Evolutionary conservation across 2,329 filamentous ascomycete genomes (phyloP), one percentile per base, ranked within the genome.

Genomic region (Passalora sequoiae): DNA sequence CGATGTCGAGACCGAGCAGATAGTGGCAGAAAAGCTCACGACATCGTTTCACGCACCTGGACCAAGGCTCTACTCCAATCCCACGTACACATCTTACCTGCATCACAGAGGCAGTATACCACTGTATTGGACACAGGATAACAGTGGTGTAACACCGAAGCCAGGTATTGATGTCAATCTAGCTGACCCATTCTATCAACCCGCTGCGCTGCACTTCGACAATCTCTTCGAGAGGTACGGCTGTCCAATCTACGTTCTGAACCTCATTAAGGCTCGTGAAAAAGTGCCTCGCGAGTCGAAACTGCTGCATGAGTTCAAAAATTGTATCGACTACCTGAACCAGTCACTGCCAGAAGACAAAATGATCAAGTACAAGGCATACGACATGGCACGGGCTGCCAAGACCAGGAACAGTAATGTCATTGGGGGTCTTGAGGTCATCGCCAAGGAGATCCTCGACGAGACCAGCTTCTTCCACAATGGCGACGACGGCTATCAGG

Each of bases 1-100:
- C 61, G 94, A 98, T 66, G 92, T 98, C 17, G 94, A 98, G 67
- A 97, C 92, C 1, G 92, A 98, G 66, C 92, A 98, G 64, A 96
- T 98, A 47, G 89, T 98, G 4, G 92, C 89, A 0, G 92, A 98
- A 62, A 87, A 89, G 57, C 72, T 91, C 38, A 96, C 89, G 0
- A 98, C 92, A 1, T 96, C 92, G 0, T 96, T 98, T 56, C 92
- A 98, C 68, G 84, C 86, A 3, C 88, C 92, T 4, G 91, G 89
- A 0, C 86, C 86, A 3, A 80, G 80, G 37, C 76, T 95, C 8
- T 96, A 88, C 62, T 82, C 88, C 4, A 97, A 85, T 59, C 88
- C 91, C 1, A 84, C 87, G 20, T 96, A 91, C 64, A 97, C 92
- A 3, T 97, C 92, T 0, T 97, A 95, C 64, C 84, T 98, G 1